Evolutionary conservation across 225 moss, liverwort and hornwort genomes (phyloP), one percentile per base, ranked within the genome.

Genomic region (Bryum argenteum): DNA sequence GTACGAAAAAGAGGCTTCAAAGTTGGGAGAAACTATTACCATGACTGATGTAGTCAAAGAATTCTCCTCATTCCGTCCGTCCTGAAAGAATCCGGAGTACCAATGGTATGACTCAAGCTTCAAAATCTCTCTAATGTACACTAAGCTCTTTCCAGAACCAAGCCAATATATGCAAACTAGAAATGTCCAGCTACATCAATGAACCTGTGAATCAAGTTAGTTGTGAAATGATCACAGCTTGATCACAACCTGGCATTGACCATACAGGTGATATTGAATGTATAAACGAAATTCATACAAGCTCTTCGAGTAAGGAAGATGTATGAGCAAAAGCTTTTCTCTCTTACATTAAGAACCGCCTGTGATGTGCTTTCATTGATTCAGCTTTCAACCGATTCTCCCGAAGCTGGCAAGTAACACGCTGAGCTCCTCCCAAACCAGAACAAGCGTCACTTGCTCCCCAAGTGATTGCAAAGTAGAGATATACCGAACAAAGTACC

Each of bases 381-480:
- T 70, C 66, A 64, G 64, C 60, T 69, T 75, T 67, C 72, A 75
- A 45, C 33, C 59, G 63, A 65, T 78, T 80, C 52, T 44, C 9
- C 56, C 67, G 64, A 44, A 82, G 62, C 66, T 79, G 82, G 70
- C 88, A 88, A 19, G 71, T 22, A 21, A 75, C 85, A 58, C 88
- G 85, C 75, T 88, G 82, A 33, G 85, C 66, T 42, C 85, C 88
- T 72, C 73, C 72, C 73, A 88, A 71, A 13, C 88, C 88, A 69
- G 88, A 77, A 54, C 88, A 88, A n/a, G 47, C 71, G 48, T 88
- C 82, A 53, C 54, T 78, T 38, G 63, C 73, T 71, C 85, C 85
- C 75, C 76, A 79, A 13, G 85, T 83, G 47, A 88, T 69, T 72
- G 88, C 88, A 15, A 85, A 88, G 80, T 88, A 88, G 23, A 88